Evolutionary conservation across 2,329 filamentous ascomycete genomes (phyloP), one percentile per base, ranked within the genome.

Genomic region (Pyricularia sp.): DNA sequence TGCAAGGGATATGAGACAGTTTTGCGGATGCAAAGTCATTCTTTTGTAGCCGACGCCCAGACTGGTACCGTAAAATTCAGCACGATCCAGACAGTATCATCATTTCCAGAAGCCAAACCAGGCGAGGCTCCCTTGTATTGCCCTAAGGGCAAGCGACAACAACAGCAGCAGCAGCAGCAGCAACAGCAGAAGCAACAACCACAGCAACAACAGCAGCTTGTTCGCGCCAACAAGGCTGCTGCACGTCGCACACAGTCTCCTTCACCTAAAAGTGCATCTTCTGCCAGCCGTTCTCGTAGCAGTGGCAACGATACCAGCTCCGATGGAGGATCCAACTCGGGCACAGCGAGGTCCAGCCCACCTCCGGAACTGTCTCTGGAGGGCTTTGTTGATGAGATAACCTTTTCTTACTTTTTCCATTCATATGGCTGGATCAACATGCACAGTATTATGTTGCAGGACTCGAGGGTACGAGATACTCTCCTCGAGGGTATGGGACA

Each of bases 371-470:
- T 71, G 63, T 69, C 67, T 64, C 65, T 72, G 4, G 65, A 64
- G 0, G 68, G 70, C 13, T 71, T 72, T 28, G 66, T 70, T 64
- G 70, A 72, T 65, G 68, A 71, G 64, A 70, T 71, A 66, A 66
- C 71, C 2, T 68, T 70, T 24, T 69, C 69, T 49, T 71, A 71
- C 68, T 70, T 72, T 63, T 72, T 71, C 57, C 66, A 69, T 22
- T 67, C 71, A 10, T 71, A 71, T 35, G 68, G 70, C 49, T 72
- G 71, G 71, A 71, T 71, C 65, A 70, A 70, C 66, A 70, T 72
- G 67, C 70, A 70, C 67, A 72, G 70, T 59, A 67, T 71, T 10
- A 65, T 72, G 62, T 64, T 71, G 31, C 69, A 71, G 33, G 70
- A 71, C 63, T 55, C 66, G 6, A 62, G 68, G 12, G 64, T 70